phyloP scores from a whole-genome alignment of 192 early-diverging fungal genomes.

The Gamsiella multidivaricata region DNA sequence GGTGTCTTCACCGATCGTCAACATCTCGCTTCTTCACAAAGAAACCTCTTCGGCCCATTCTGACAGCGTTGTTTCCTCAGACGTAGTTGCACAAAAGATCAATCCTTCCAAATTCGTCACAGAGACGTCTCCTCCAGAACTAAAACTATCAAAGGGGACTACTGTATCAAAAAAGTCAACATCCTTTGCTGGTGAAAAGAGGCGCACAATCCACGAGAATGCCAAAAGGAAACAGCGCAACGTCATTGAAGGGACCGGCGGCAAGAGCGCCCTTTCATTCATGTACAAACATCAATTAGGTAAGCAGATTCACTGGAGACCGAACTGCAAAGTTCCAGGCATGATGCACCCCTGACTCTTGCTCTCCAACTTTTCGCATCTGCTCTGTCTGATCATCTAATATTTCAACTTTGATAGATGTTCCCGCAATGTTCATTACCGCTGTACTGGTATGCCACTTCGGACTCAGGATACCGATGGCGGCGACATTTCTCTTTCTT shows the following conservation, averaged over 20 bases:
- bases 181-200: neutral
- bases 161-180: neutral
- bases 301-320: constrained; percentile 11
- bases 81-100: neutral
- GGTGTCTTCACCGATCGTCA: constrained; percentile 21
- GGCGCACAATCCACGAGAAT: constrained; percentile 9
- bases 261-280: constrained; percentile 34
- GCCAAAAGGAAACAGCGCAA: constrained; percentile 29
- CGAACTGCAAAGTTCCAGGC: too few relatives aligned
- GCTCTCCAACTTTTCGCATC: too few relatives aligned
- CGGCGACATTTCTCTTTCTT: constrained; percentile 45
- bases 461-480: constrained; percentile 18
- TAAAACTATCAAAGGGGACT: neutral
- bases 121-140: neutral
- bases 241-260: constrained; percentile 7
- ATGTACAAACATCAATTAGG: constrained; percentile 51
- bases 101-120: too few relatives aligned
- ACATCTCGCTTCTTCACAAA: constrained; percentile 18
- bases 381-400: too few relatives aligned
- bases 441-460: constrained; percentile 50
- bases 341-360: too few relatives aligned
- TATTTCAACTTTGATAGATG: constrained; percentile 46
- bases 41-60: neutral
- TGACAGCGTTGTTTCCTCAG: neutral
- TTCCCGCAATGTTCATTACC: constrained; percentile 54